Conservation (phyloP, 371 early-diverging fungal genomes). For the Apophysomyces variabilis region DNA sequence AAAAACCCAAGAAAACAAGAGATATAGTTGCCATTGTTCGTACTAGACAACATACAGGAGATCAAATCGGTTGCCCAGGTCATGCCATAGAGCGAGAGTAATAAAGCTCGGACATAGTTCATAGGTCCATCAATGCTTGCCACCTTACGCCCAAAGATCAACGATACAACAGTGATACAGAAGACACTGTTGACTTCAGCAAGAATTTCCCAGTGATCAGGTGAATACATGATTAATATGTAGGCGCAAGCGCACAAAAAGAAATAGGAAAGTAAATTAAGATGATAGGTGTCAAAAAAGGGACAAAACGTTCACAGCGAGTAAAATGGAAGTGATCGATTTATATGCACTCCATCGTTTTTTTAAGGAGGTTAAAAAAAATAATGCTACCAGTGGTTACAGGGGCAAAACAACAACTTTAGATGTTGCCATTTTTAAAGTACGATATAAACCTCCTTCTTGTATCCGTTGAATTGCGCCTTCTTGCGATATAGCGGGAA, state of each 20-base stretch:
- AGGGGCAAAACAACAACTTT: slow-evolving; percentile 5
- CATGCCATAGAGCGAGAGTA: slow-evolving; percentile 43
- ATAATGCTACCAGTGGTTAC: background rate
- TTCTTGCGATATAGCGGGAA: background rate
- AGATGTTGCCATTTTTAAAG: slow-evolving; percentile 9
- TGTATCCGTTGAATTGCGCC: background rate
- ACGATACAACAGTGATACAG: slow-evolving; percentile 56
- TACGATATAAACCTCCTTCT: background rate
- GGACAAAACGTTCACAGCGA: too few species aligned
- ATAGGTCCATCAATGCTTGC: slow-evolving; percentile 51
- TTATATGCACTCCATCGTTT: background rate
- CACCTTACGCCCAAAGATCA: slow-evolving; percentile 59
- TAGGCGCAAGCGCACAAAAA: background rate
- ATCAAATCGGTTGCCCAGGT: slow-evolving; percentile 58
- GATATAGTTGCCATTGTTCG: slow-evolving; percentile 56
- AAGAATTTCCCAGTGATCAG: slow-evolving; percentile 52
- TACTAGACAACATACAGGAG: slow-evolving; percentile 56
- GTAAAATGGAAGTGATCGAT: background rate
- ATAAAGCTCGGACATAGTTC: slow-evolving; percentile 52
- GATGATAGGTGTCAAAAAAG: too few species aligned
- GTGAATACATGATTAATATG: slow-evolving; percentile 41
- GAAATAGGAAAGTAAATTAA: background rate
- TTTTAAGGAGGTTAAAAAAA: slow-evolving; percentile 9
- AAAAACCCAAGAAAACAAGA: slow-evolving; percentile 56
- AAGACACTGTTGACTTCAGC: slow-evolving; percentile 52